These are phyloP conservation scores for Termitomyces sp. DNA, from an alignment of 768 basidiomycete species.

Conservation along the genomic window DNA sequence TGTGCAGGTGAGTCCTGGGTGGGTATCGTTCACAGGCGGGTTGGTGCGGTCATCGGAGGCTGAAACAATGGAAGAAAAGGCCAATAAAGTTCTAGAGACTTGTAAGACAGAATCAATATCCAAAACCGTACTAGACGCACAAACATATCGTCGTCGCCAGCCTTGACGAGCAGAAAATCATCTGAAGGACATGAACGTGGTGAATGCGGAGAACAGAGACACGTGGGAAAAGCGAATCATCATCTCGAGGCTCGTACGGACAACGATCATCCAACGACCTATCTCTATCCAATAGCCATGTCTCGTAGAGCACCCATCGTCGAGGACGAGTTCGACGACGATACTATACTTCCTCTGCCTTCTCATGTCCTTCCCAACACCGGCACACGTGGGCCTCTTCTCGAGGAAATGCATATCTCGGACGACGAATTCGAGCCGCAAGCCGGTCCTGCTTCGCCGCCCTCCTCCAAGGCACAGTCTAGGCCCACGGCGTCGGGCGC, in stretches of 20 bases:
- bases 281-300: conserved; percentile 37
- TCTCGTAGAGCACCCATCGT: conserved; percentile 66
- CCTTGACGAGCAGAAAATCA: conserved; percentile 28
- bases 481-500: conserved; percentile 20
- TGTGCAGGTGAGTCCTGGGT: conserved; percentile 36
- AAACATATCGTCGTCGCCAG: conserved; percentile 30
- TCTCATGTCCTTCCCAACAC: conserved; percentile 59
- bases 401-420: conserved; percentile 65
- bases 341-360: conserved; percentile 86
- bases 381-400: conserved; percentile 68
- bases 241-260: conserved; percentile 2
- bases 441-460: conserved; percentile 58
- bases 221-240: conserved; percentile 22
- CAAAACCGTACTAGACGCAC: conserved; percentile 17
- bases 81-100: conserved; percentile 11
- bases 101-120: neutral
- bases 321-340: conserved; percentile 85
- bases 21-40: conserved; percentile 24
- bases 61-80: conserved; percentile 14
- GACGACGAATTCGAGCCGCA: conserved; percentile 49
- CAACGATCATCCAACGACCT: conserved; percentile 8
- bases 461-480: conserved; percentile 31
- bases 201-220: conserved; percentile 9
- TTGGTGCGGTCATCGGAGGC: conserved; percentile 12
- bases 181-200: conserved; percentile 33